These are phyloP conservation scores for Mariannaea sp. DNA, from an alignment of 2,329 filamentous ascomycete genomes.

Conservation along the genomic window DNA sequence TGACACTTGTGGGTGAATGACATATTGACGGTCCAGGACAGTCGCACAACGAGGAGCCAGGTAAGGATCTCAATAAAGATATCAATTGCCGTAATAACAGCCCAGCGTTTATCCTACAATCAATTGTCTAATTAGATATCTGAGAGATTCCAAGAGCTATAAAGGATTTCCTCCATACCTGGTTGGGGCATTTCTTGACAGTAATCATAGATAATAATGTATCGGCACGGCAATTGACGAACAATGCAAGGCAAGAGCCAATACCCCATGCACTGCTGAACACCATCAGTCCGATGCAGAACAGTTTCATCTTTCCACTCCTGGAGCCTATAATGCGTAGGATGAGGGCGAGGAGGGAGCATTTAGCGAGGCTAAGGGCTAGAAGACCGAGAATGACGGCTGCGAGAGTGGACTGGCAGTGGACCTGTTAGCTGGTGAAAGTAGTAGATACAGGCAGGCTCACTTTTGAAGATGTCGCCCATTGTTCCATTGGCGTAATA, in stretches of 20 bases:
- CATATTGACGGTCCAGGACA: constrained; percentile 26
- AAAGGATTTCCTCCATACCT: constrained; percentile 15
- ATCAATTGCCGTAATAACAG: constrained; percentile 19
- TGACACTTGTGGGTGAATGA: constrained; percentile 24
- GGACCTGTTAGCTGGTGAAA: constrained; percentile 1
- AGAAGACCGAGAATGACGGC: constrained; percentile 20
- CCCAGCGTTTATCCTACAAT: constrained; percentile 22
- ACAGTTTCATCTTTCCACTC: constrained; percentile 18
- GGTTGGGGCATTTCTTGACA: constrained; percentile 18
- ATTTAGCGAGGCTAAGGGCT: constrained; percentile 20
- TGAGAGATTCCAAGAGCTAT: neutral
- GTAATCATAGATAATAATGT: constrained; percentile 12
- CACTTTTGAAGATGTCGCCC: constrained; percentile 21
- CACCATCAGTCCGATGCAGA: constrained; percentile 21
- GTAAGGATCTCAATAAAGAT: constrained; percentile 20
- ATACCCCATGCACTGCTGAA: constrained; percentile 19
- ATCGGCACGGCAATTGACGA: constrained; percentile 15
- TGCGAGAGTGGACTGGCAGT: constrained; percentile 15
- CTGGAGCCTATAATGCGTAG: constrained; percentile 29
- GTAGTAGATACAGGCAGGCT: neutral
- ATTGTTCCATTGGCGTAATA: constrained; percentile 21
- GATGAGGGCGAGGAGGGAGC: constrained; percentile 29
- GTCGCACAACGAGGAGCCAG: constrained; percentile 19
- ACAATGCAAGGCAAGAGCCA: constrained; percentile 15
- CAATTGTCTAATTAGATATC: neutral